Conservation (phyloP, 345 rosid genomes). For the Pugionium cornutum region DNA sequence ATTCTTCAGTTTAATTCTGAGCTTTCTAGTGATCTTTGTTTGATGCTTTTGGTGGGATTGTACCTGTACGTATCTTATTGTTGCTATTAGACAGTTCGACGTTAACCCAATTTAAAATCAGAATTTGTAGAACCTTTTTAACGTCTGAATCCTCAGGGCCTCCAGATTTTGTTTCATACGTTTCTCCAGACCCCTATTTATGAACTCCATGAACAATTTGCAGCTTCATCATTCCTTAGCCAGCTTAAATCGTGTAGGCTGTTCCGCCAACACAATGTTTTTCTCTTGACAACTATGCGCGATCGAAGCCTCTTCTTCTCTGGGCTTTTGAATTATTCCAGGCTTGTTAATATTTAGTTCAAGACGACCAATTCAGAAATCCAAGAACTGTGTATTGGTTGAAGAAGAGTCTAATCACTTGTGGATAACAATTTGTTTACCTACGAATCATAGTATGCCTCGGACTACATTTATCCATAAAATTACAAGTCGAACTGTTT, state of each 20-base stretch:
- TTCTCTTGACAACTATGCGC: conserved; percentile 48
- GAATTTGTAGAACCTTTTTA: conserved; percentile 63
- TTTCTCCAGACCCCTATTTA: conserved; percentile 68
- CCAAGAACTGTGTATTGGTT: no score
- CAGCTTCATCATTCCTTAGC: conserved; percentile 79
- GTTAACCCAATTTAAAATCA: conserved; percentile 82
- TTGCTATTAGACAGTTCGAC: conserved; percentile 60
- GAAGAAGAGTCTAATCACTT: no score
- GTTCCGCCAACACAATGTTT: conserved; percentile 37
- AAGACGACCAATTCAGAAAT: no score
- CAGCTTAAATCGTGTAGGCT: conserved; percentile 55
- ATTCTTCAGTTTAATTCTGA: conserved; percentile 76
- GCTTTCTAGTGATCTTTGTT: conserved; percentile 66
- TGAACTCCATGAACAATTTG: conserved; percentile 84
- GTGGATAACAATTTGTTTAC: no score
- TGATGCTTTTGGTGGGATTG: conserved; percentile 69
- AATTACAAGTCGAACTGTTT: background rate
- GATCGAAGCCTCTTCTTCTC: conserved; percentile 44
- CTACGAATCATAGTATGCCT: no score
- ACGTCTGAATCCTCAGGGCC: conserved; percentile 46
- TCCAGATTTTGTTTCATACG: conserved; percentile 69
- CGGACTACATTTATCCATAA: background rate
- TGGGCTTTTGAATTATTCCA: conserved; percentile 33
- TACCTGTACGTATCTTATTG: conserved; percentile 46
- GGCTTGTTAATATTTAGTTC: background rate